phyloP scores from a whole-genome alignment of 306 rosid species.

The Cercis canadensis region DNA sequence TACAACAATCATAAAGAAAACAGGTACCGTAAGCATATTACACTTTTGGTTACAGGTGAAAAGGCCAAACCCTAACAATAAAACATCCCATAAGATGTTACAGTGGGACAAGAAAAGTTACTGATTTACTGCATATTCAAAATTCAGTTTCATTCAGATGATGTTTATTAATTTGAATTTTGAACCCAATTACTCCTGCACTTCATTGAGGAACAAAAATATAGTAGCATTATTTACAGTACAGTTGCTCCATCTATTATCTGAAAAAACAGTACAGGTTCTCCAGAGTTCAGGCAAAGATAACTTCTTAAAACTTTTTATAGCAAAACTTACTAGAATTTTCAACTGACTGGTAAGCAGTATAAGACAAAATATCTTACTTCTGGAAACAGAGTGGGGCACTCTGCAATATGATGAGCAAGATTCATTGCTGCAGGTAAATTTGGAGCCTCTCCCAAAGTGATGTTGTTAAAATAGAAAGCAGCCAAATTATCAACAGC shows the following conservation, averaged over 20 bases:
- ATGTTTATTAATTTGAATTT: too few species aligned
- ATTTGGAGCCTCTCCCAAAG: constrained; percentile 93
- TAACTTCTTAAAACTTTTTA: background rate
- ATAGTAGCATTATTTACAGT: background rate
- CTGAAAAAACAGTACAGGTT: too few species aligned
- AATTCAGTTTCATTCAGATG: too few species aligned
- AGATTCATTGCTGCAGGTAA: constrained; percentile 80
- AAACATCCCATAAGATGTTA: too few species aligned
- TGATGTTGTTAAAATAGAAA: constrained; percentile 89
- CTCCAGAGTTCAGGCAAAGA: constrained; percentile 12
- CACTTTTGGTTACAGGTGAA: too few species aligned
- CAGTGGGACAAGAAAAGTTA: too few species aligned
- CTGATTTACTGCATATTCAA: too few species aligned
- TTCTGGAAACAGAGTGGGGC: constrained; percentile 95
- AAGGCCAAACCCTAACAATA: too few species aligned
- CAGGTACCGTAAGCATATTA: too few species aligned
- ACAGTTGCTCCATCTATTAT: constrained; percentile 14
- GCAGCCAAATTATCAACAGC: constrained; percentile 97
- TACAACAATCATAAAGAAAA: too few species aligned
- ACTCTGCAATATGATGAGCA: constrained; percentile 82
- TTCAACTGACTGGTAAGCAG: constrained; percentile 16
- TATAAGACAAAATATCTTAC: constrained; percentile 54
- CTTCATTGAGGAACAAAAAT: too few species aligned
- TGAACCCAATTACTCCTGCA: too few species aligned
- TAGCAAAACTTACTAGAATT: constrained; percentile 8